phyloP scores from a whole-genome alignment of 2,329 filamentous ascomycete genomes.

The Pyrenophora seminiperda region DNA sequence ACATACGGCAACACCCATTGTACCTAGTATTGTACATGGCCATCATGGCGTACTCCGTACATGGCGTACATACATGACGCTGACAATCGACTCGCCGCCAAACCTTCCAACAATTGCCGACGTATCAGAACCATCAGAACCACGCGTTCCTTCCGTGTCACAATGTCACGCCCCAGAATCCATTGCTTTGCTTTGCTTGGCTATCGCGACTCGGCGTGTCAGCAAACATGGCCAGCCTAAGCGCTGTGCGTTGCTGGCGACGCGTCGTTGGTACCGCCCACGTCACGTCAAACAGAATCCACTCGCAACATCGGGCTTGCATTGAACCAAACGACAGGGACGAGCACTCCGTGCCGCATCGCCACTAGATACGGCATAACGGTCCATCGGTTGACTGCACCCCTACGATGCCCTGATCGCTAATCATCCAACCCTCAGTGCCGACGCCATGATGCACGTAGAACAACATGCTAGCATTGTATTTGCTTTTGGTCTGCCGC shows the following conservation, averaged over 20 bases:
- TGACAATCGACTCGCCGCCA: neutral
- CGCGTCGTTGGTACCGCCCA: neutral
- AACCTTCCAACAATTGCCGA: conserved; percentile 6
- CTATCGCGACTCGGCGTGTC: neutral
- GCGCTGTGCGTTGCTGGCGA: conserved; percentile 2
- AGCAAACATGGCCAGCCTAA: neutral
- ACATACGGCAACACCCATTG: too few species aligned
- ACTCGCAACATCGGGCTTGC: neutral
- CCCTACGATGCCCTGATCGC: conserved; percentile 36
- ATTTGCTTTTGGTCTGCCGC: conserved; percentile 35
- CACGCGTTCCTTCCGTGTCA: conserved; percentile 4
- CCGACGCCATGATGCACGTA: conserved; percentile 41
- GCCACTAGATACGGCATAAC: conserved; percentile 29
- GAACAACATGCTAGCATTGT: conserved; percentile 41
- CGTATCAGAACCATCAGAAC: neutral
- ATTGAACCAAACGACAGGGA: conserved; percentile 9
- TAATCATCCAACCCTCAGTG: conserved; percentile 38
- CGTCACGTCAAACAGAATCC: neutral
- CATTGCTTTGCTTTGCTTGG: too few species aligned
- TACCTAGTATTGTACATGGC: too few species aligned
- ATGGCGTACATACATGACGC: too few species aligned
- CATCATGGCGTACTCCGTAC: neutral
- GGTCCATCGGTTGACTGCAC: conserved; percentile 40
- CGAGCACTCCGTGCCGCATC: neutral
- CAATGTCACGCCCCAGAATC: neutral